Conservation (phyloP, 768 basidiomycete species). For the Naganishia vaughanmartiniae region DNA sequence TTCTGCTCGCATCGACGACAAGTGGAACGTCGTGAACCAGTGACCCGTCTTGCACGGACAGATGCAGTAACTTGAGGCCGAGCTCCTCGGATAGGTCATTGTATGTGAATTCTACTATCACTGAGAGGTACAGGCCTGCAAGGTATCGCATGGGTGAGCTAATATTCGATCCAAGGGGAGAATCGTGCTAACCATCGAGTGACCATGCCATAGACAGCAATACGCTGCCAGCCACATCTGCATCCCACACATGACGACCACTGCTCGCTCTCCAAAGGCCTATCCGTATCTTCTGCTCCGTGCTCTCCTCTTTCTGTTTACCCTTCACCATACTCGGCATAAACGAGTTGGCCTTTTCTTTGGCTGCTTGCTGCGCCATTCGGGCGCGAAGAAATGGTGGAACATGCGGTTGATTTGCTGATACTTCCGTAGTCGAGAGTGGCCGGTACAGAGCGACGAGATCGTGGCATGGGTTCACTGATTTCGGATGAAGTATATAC, state of each 20-base stretch:
- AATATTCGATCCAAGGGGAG: neutral
- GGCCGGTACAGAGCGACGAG: constrained; percentile 18
- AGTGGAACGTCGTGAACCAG: neutral
- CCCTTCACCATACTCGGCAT: constrained; percentile 20
- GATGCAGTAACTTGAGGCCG: neutral
- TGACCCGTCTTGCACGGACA: constrained; percentile 18
- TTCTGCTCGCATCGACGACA: neutral
- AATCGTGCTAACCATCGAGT: neutral
- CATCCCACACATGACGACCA: constrained; percentile 17
- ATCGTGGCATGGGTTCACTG: constrained; percentile 16
- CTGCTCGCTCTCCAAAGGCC: constrained; percentile 13
- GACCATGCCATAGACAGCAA: constrained; percentile 17
- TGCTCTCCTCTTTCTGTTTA: constrained; percentile 18
- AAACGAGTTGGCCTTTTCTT: constrained; percentile 15
- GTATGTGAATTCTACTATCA: neutral
- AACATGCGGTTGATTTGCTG: constrained; percentile 16
- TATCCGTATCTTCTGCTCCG: constrained; percentile 13
- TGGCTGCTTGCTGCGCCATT: constrained; percentile 18
- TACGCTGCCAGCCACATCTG: neutral
- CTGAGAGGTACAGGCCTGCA: neutral
- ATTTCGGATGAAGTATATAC: constrained; percentile 10
- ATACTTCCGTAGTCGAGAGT: neutral
- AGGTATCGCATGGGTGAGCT: neutral
- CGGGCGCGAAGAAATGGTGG: constrained; percentile 6
- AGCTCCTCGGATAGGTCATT: neutral